phyloP scores from a whole-genome alignment of 2,329 filamentous ascomycete species.

The Sporothrix schenckii region DNA sequence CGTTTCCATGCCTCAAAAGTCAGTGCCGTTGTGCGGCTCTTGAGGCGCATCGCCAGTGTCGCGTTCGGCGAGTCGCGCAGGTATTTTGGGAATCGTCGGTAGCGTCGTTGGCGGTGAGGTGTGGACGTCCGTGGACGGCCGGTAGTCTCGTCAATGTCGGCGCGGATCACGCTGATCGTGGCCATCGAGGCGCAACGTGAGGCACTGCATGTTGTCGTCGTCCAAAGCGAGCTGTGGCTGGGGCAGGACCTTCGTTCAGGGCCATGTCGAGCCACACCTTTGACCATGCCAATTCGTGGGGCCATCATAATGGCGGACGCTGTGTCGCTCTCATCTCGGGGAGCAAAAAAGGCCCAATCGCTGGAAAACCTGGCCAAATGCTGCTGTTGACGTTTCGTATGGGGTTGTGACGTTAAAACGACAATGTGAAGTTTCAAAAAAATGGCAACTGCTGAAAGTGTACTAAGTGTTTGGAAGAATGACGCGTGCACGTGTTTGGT shows the following conservation, averaged over 20 bases:
- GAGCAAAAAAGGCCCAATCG: neutral
- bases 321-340: slow-evolving; percentile 37
- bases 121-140: slow-evolving; percentile 3
- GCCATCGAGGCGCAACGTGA: neutral
- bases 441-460: slow-evolving; percentile 2
- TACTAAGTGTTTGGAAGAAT: neutral
- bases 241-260: neutral
- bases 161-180: slow-evolving; percentile 16
- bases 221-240: neutral
- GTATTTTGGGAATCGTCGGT: slow-evolving; percentile 32
- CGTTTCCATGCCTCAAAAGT: slow-evolving; percentile 34
- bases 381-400: neutral
- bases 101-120: neutral
- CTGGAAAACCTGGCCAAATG: neutral
- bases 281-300: slow-evolving; percentile 37
- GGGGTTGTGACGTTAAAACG: neutral
- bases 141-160: neutral
- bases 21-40: slow-evolving; percentile 31
- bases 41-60: slow-evolving; percentile 33
- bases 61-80: slow-evolving; percentile 35
- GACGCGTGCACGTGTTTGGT: slow-evolving; percentile 17
- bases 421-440: slow-evolving; percentile 12
- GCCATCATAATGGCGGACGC: slow-evolving; percentile 36
- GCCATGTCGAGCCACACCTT: slow-evolving; percentile 32
- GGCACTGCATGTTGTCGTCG: slow-evolving; percentile 2